Percentiles rank a stretch among this genome's conserved stretches.
Evolutionary conservation across 306 rosid genomes (phyloP).

Genomic region (Malus fusca): DNA sequence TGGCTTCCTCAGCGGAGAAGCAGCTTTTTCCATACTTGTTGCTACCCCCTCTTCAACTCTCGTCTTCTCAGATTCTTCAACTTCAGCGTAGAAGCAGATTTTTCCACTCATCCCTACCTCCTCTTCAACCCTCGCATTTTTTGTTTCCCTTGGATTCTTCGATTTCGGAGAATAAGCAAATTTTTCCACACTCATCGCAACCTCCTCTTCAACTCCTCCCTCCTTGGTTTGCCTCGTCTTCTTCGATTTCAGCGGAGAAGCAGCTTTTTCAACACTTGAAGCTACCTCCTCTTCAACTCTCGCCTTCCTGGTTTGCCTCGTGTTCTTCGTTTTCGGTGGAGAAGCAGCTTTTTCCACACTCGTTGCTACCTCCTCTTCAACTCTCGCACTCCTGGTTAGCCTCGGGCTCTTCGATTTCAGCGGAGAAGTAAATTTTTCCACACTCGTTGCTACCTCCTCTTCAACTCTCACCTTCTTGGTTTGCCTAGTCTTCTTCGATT

Average conservation of each 20-base stretch:
- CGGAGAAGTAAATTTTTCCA: too few species aligned
- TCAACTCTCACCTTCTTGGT: neutral
- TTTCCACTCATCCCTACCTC: neutral
- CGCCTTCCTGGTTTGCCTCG: too few species aligned
- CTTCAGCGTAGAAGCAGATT: neutral
- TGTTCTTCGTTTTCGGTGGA: too few species aligned
- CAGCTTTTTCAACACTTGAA: neutral
- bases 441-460: too few species aligned
- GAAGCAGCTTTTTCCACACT: too few species aligned
- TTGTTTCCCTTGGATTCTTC: neutral
- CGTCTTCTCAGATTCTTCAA: neutral
- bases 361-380: too few species aligned
- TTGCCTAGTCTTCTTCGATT: neutral
- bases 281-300: too few species aligned
- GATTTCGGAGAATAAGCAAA: neutral
- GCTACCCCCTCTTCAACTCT: neutral
- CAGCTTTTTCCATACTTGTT: neutral
- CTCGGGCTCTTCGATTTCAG: too few species aligned
- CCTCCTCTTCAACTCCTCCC: neutral
- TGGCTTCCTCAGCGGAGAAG: neutral
- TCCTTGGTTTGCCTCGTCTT: neutral
- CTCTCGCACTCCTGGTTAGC: too few species aligned
- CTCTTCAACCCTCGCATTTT: too few species aligned
- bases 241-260: too few species aligned
- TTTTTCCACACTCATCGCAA: conserved; percentile 24